These are phyloP conservation scores for Fusarium sterilihyphosum DNA, from an alignment of 2,329 filamentous ascomycete genomes.

Conservation along the genomic window DNA sequence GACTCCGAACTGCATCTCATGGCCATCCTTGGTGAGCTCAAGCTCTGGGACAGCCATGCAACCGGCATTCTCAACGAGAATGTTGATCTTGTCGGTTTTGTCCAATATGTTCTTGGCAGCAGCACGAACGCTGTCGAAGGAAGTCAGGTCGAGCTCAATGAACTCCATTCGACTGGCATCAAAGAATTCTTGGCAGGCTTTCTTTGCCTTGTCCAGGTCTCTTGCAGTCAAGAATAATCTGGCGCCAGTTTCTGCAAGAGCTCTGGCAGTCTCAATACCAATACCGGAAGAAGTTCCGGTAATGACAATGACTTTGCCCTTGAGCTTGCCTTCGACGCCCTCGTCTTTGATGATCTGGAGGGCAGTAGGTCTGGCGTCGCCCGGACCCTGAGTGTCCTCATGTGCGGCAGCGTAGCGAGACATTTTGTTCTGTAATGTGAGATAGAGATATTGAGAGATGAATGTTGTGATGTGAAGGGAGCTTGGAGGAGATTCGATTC, in stretches of 20 bases:
- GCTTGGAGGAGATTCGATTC: background rate
- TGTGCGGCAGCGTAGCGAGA: constrained; percentile 21
- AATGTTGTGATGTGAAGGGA: background rate
- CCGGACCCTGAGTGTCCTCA: constrained; percentile 44
- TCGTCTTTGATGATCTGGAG: constrained; percentile 53
- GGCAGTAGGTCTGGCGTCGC: constrained; percentile 54
- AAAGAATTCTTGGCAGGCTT: constrained; percentile 28
- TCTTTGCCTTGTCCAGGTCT: constrained; percentile 37
- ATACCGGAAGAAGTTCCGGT: constrained; percentile 57
- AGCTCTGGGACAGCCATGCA: constrained; percentile 51
- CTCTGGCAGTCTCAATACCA: constrained; percentile 56
- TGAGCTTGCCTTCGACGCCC: constrained; percentile 44
- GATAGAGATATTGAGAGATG: background rate
- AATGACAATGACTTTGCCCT: constrained; percentile 53
- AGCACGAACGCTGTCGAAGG: constrained; percentile 40
- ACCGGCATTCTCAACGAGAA: constrained; percentile 58
- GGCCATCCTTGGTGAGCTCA: constrained; percentile 50
- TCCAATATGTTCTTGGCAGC: constrained; percentile 31
- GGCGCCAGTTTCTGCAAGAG: constrained; percentile 52
- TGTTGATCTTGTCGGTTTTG: constrained; percentile 34
- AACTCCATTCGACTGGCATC: constrained; percentile 27
- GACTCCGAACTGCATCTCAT: constrained; percentile 55
- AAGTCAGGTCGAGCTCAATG: constrained; percentile 41
- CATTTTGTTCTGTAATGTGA: background rate
- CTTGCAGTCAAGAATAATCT: constrained; percentile 41